Evolutionary conservation across 768 basidiomycete species (phyloP).

Genomic region (Tephrocybe rancida): DNA sequence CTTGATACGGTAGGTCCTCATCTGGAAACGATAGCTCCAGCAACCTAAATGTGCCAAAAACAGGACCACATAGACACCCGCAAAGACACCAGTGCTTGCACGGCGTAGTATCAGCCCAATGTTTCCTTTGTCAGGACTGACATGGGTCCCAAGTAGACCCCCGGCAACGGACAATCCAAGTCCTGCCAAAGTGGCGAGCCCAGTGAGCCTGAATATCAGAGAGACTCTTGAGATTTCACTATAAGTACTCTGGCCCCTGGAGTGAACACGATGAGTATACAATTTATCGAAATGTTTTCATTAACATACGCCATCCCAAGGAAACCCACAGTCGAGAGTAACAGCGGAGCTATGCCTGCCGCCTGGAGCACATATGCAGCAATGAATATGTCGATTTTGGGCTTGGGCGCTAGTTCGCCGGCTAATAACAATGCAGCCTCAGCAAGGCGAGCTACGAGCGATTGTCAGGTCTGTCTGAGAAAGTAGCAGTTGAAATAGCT

Average conservation of each 20-base stretch:
- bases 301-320: conserved; percentile 50
- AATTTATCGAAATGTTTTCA: conserved; percentile 2
- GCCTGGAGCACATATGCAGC: conserved; percentile 56
- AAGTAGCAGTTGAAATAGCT: conserved; percentile 22
- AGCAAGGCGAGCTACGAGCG: conserved; percentile 52
- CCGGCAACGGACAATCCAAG: conserved; percentile 48
- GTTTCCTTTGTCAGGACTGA: conserved; percentile 30
- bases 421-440: conserved; percentile 61
- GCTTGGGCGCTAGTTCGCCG: conserved; percentile 42
- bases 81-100: conserved; percentile 44
- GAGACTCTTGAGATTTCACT: conserved; percentile 49
- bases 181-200: conserved; percentile 37
- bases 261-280: conserved; percentile 20
- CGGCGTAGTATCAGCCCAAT: conserved; percentile 43
- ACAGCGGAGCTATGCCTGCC: conserved; percentile 39
- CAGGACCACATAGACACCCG: conserved; percentile 40
- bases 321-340: conserved; percentile 48
- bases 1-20: conserved; percentile 46
- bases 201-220: conserved; percentile 36
- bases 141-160: conserved; percentile 43
- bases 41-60: conserved; percentile 41
- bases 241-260: conserved; percentile 52
- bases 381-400: conserved; percentile 46
- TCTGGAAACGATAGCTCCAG: conserved; percentile 48
- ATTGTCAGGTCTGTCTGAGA: neutral